phyloP scores from a whole-genome alignment of 495 filamentous ascomycete species.

The Aspergillus bertholletiae region DNA sequence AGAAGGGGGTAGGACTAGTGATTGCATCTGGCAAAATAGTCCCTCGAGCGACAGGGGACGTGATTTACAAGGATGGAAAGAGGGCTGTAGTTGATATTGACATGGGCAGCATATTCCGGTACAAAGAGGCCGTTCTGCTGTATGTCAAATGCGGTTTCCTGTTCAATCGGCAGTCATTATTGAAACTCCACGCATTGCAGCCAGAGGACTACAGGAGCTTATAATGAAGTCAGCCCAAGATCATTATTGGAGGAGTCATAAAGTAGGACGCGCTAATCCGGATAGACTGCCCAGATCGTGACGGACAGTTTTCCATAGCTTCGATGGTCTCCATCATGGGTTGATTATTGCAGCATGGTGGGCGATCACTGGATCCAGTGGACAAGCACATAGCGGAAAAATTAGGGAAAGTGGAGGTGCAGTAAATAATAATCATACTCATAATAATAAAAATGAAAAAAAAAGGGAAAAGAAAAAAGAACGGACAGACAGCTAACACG shows the following conservation, averaged over 20 bases:
- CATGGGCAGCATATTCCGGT: slow-evolving; percentile 35
- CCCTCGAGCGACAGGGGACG: slow-evolving; percentile 11
- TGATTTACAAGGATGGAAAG: slow-evolving; percentile 27
- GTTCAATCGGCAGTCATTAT: slow-evolving; percentile 29
- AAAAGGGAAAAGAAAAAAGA: slow-evolving; percentile 17
- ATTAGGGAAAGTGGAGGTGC: slow-evolving; percentile 27
- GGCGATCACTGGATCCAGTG: slow-evolving; percentile 42
- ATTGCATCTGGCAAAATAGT: slow-evolving; percentile 41
- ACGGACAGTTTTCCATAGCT: slow-evolving; percentile 42
- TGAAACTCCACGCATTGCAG: slow-evolving; percentile 19
- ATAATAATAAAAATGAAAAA: slow-evolving; percentile 10
- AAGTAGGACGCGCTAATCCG: slow-evolving; percentile 42
- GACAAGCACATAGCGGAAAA: slow-evolving; percentile 34
- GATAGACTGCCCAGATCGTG: slow-evolving; percentile 41
- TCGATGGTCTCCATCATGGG: slow-evolving; percentile 37
- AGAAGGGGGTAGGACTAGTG: slow-evolving; percentile 45
- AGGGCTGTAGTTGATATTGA: slow-evolving; percentile 14
- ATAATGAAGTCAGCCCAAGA: slow-evolving; percentile 33
- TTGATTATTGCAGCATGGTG: slow-evolving; percentile 44
- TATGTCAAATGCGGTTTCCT: slow-evolving; percentile 12
- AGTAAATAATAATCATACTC: slow-evolving; percentile 20
- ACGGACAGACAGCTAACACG: too few relatives aligned
- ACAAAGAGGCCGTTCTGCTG: slow-evolving; percentile 7
- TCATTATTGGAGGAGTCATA: slow-evolving; percentile 46
- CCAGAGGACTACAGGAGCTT: slow-evolving; percentile 33